Conservation (phyloP, 2,329 filamentous ascomycete species). For the Beauveria rudraprayagi region DNA sequence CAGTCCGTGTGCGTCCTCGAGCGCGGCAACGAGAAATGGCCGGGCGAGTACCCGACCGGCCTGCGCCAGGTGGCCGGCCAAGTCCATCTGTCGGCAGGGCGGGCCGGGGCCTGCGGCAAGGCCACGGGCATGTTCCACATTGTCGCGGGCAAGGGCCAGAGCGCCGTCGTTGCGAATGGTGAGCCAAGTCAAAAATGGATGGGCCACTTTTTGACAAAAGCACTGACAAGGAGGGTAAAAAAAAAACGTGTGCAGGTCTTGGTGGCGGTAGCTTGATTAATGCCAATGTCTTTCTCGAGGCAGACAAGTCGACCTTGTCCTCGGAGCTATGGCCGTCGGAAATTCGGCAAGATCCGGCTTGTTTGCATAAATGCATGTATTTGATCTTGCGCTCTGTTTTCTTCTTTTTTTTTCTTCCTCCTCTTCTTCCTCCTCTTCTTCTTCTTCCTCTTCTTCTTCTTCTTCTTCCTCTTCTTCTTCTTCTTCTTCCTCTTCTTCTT, state of each 20-base stretch:
- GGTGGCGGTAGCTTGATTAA: conserved; percentile 60
- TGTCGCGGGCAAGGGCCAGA: conserved; percentile 55
- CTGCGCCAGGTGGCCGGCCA: conserved; percentile 39
- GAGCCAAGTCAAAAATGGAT: conserved; percentile 13
- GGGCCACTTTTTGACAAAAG: no score
- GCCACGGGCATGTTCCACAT: conserved; percentile 57
- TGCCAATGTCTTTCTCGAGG: conserved; percentile 57
- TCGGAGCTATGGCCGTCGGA: conserved; percentile 1
- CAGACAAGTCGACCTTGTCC: conserved; percentile 18
- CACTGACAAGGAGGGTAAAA: neutral
- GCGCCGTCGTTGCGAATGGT: conserved; percentile 53
- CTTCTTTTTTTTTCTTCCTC: neutral
- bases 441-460: no score
- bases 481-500: no score
- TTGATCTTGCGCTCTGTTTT: neutral
- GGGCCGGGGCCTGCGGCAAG: conserved; percentile 35
- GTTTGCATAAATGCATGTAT: conserved; percentile 41
- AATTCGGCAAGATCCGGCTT: conserved; percentile 17
- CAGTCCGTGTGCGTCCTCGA: conserved; percentile 58
- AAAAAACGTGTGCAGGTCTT: conserved; percentile 36
- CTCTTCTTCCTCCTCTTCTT: no score
- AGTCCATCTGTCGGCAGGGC: conserved; percentile 42
- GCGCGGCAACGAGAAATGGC: conserved; percentile 56
- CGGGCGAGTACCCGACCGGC: conserved; percentile 52
- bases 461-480: no score